Base-by-base conservation (phyloP, 371 early-diverging fungal genomes). In the Apophysomyces trapeziformis region DNA sequence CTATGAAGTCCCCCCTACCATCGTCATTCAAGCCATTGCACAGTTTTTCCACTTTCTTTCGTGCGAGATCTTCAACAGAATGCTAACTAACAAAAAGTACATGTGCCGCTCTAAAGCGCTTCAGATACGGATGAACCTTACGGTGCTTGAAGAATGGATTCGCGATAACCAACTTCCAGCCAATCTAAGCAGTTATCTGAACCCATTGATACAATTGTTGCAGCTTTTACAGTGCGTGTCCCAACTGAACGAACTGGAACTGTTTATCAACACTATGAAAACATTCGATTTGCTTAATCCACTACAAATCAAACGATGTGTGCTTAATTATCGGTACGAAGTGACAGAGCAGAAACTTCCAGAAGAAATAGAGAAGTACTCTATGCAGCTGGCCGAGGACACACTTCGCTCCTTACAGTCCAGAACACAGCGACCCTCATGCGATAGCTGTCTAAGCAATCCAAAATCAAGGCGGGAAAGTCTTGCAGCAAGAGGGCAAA, bases 211-310 rank as follows among this genome's bases (percentile, higher is more conserved):
- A n/a, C 93, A 95, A 60, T 75, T 96, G 11, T 72, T 92, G 6
- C 94, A 94, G 76, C 80, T 97, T 54, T 78, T 95, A 18, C 94
- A 95, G 68, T 90, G 92, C 66, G 71, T 92, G 18, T 89, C 95
- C 3, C 85, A 89, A 44, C 74, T 92, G 8, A 74, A 79, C 0
- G 88, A 91, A 57, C 77, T 95, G 26, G 76, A 75, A 21, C 86
- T 84, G 39, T 93, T 90, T 77, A 78, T 92, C 32, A 90, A 90
- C 66, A 90, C 91, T 6, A 85, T 88, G 18, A 82, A 88, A 57
- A 78, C 83, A 41, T 82, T 92, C 61, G 85, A 88, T 50, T 57
- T 81, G 6, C 73, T 94, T 9, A 94, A 92, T 63, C 80, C 88
- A 2, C 70, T 88, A 56, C 95, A 95, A 65, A 76, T 93, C 39